Evolutionary conservation across 139 green algal genomes (phyloP).

Genomic region (Chlorella sp.): DNA sequence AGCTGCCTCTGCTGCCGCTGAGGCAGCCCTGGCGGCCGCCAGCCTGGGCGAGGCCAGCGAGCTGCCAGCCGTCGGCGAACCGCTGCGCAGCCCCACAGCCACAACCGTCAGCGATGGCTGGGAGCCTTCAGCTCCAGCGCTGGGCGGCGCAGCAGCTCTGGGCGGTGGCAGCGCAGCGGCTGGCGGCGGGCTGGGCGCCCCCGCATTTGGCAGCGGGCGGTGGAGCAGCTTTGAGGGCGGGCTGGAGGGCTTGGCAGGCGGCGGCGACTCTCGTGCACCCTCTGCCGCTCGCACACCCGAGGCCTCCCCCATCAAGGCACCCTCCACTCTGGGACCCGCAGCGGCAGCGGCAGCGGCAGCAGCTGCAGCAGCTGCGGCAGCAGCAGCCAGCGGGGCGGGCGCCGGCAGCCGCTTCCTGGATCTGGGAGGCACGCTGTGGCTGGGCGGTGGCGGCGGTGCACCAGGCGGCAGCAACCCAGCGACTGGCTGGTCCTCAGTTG

Average conservation of each 20-base stretch:
- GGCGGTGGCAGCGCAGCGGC: not conserved
- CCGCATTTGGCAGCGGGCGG: not conserved
- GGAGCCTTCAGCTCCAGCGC: not conserved
- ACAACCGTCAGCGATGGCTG: not conserved
- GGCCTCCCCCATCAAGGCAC: constrained; percentile 4
- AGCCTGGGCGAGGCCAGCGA: too few relatives aligned
- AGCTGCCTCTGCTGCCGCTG: not conserved
- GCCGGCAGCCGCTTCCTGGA: not conserved
- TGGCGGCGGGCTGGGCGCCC: not conserved
- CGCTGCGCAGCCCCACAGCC: not conserved
- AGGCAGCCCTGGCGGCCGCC: not conserved
- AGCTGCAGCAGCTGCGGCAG: not conserved
- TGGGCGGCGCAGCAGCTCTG: not conserved
- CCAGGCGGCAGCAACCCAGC: not conserved
- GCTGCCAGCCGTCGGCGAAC: not conserved
- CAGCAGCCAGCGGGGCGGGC: not conserved
- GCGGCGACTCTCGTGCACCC: not conserved
- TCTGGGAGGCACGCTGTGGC: not conserved
- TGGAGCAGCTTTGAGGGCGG: constrained; percentile 29
- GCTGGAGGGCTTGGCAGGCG: not conserved
- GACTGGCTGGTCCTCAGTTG: not conserved
- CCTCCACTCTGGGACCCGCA: too few relatives aligned
- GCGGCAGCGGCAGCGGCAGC: too few relatives aligned
- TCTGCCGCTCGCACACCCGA: not conserved
- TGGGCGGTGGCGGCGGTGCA: not conserved